A percentile compares a stretch with the other conserved stretches of the same genome.
phyloP scores from a whole-genome alignment of 305 asterid genomes.

The Coffea humblotiana region DNA sequence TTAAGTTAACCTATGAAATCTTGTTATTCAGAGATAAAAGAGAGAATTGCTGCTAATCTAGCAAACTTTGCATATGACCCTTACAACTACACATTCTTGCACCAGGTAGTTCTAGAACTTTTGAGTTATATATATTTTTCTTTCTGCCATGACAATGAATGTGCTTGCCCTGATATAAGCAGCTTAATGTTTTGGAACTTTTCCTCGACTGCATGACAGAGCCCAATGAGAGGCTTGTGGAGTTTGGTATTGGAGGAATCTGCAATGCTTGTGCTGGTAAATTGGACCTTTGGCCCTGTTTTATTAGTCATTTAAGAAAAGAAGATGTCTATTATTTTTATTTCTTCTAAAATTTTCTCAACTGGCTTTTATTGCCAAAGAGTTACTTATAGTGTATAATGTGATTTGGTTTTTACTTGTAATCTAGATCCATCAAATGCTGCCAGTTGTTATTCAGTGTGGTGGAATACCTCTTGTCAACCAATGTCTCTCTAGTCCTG shows the following conservation, averaged over 20 bases:
- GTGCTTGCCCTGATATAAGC: constrained; percentile 25
- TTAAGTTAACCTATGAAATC: constrained; percentile 9
- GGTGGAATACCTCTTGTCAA: constrained; percentile 81
- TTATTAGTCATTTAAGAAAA: neutral
- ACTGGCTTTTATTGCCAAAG: neutral
- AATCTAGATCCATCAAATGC: constrained; percentile 81
- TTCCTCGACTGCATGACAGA: constrained; percentile 92
- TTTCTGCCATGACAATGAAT: constrained; percentile 13
- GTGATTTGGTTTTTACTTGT: neutral
- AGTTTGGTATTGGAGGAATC: constrained; percentile 87
- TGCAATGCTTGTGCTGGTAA: constrained; percentile 88
- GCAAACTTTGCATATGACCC: constrained; percentile 97
- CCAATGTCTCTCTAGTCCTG: constrained; percentile 91
- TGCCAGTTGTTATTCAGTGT: constrained; percentile 58
- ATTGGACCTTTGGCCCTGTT: constrained; percentile 10
- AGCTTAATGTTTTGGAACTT: constrained; percentile 91
- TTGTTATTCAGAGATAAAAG: constrained; percentile 61
- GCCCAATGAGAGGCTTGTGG: constrained; percentile 83
- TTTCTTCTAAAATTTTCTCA: neutral
- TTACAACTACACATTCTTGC: constrained; percentile 69
- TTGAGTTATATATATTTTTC: neutral
- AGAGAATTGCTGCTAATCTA: constrained; percentile 75
- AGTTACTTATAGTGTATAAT: neutral
- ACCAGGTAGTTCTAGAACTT: constrained; percentile 49
- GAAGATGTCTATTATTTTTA: neutral